These are phyloP conservation scores for Astrothelium subdiscretum DNA, from an alignment of 495 filamentous ascomycete species.

Conservation along the genomic window DNA sequence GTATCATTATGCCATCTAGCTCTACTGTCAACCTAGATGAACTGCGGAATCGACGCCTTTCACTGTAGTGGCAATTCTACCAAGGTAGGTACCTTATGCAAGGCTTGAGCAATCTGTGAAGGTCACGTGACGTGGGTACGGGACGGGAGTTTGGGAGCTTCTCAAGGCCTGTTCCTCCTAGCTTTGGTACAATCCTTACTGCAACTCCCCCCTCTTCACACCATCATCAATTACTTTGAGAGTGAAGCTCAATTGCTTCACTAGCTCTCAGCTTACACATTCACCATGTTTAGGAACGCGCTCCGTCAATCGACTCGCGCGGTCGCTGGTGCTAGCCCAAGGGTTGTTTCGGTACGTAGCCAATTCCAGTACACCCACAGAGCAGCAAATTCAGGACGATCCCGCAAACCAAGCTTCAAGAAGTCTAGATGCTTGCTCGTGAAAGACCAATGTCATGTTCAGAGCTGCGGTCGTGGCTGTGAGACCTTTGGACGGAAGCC, in stretches of 20 bases:
- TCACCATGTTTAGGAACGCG: conserved; percentile 93
- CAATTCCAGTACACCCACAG: not conserved
- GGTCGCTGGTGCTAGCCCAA: conserved; percentile 70
- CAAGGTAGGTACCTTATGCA: too few relatives aligned
- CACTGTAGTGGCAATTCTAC: too few relatives aligned
- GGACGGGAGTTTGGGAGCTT: not conserved
- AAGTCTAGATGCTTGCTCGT: conserved; percentile 23
- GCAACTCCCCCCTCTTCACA: conserved; percentile 15
- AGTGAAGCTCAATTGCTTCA: conserved; percentile 26
- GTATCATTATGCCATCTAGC: too few relatives aligned
- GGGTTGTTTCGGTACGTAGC: conserved; percentile 77
- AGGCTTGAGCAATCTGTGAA: too few relatives aligned
- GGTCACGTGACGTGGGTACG: not conserved
- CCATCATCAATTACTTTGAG: conserved; percentile 27
- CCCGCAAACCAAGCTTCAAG: not conserved
- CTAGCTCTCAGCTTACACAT: conserved; percentile 37
- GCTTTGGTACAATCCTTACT: not conserved
- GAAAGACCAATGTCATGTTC: not conserved
- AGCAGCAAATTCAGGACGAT: not conserved
- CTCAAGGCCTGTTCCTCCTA: not conserved
- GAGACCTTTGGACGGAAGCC: conserved; percentile 15
- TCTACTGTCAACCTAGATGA: too few relatives aligned
- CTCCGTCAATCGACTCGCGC: conserved; percentile 86
- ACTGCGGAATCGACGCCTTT: too few relatives aligned
- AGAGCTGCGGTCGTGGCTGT: not conserved